phyloP scores from a whole-genome alignment of 169 alveolate species.

The Cryptosporidium ryanae region DNA sequence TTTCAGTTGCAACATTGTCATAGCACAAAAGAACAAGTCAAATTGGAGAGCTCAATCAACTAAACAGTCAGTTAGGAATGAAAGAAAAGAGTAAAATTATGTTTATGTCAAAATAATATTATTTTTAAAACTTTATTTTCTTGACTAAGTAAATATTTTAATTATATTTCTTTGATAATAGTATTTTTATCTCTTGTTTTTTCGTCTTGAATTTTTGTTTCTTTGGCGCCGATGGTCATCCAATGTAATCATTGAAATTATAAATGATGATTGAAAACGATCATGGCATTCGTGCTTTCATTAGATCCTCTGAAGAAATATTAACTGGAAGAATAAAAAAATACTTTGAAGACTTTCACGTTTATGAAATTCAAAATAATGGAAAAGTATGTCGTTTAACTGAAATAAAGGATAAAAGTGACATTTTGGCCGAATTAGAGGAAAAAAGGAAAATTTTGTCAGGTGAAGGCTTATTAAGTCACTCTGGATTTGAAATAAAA shows the following conservation, averaged over 20 bases:
- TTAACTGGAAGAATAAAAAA: conserved; percentile 76
- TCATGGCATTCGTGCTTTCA: conserved; percentile 50
- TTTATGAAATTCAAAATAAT: conserved; percentile 77
- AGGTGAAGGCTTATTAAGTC: conserved; percentile 15
- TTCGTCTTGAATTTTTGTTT: not conserved
- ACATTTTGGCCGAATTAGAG: conserved; percentile 49
- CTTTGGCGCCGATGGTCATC: not conserved
- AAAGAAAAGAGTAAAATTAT: conserved; percentile 21
- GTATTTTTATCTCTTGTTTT: not conserved
- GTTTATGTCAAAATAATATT: not conserved
- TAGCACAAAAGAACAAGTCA: conserved; percentile 40
- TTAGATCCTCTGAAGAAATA: conserved; percentile 3
- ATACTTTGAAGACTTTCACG: conserved; percentile 81
- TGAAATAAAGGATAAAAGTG: conserved; percentile 69
- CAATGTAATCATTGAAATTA: not conserved
- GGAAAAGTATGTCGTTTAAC: conserved; percentile 71
- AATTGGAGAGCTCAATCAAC: conserved; percentile 54
- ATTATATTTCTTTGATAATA: conserved; percentile 10
- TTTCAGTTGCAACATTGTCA: conserved; percentile 3
- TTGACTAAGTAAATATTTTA: not conserved
- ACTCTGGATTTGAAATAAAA: not conserved
- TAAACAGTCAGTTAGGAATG: conserved; percentile 46
- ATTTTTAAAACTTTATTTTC: not conserved
- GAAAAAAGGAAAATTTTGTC: conserved; percentile 40
- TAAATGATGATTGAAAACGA: not conserved